Evolutionary conservation across 2,329 filamentous ascomycete species (phyloP), one percentile per base, ranked within the genome.

Genomic region (Penicillium brasilianum): DNA sequence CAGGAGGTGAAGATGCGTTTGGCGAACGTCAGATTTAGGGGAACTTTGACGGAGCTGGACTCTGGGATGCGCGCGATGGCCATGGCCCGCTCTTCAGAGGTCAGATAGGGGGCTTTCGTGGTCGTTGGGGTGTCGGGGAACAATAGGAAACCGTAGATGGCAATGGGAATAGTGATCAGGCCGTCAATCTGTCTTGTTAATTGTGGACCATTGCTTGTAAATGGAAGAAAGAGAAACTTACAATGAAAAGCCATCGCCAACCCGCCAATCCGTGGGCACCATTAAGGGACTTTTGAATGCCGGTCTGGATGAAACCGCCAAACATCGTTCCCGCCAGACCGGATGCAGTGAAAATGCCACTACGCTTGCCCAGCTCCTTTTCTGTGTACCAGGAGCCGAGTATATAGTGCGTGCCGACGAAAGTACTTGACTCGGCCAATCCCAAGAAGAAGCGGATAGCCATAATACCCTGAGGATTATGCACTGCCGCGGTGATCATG

Each of bases 301-400:
- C 75, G 0, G 72, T 73, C 64, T 76, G 74, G 25, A 77, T 70
- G 49, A 76, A 77, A 1, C 75, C 75, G 18, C 70, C 70, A 53
- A 78, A 74, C 75, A 78, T 76, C 1, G 71, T 72, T 3, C 74
- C 76, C 0, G 74, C 73, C 14, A 76, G 65, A 6, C 74, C 73
- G 1, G 73, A 72, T 0, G 71, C 70, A 1, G 71, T 74, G 64
- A 78, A 78, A 20, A 78, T 73, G 1, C 71, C 74, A 18, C 68
- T 73, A 22, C 76, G 71, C 49, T 77, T 78, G 1, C 74, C 76
- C n/a, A 78, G 68, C 62, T 78, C 76, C 25, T 66, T 69, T 55
- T 77, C 74, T 0, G 76, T 80, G 55, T 81, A 82, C 79, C 78
- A 82, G 6, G 76, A 77, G 1, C 76, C 74, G 0, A 81, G 66